Base-by-base conservation (phyloP, 148 eudicot genomes). In the Fagopyrum esculentum region DNA sequence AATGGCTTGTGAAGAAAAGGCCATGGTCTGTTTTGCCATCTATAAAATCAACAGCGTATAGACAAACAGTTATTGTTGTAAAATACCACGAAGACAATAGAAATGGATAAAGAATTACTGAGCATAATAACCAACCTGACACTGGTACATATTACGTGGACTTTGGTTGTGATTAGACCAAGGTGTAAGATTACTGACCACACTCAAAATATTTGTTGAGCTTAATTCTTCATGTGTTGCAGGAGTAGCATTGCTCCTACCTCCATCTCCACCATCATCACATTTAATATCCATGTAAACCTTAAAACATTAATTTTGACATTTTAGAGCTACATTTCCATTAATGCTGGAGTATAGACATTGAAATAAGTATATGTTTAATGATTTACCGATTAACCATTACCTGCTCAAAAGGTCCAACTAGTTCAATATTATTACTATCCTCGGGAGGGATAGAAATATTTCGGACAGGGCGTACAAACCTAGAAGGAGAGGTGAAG, bases 11-110 rank as follows among this genome's bases (percentile, higher is more conserved):
- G 96, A 83, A 50, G 97, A 89, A 80, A 90, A 91, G 50, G 83
- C 97, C 98, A 94, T 91, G 30, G 98, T 94, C 84, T 94, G 98
- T 78, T 94, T 94, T 66, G 85, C 98, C 98, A 94, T 94, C 98
- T 94, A 76, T 64, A 80, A 35, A 35, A 40, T 52, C 73, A 43
- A 80, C 29, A n/a, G 57, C 68, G 72, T 63, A 73, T 69, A 29
- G 78, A 75, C 40, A 17, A 77, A 75, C 54, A 48, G 57, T 40
- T 30, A 56, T 30, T 11, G 43, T 74, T 55, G 43, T 11, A 13
- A 75, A 4, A 75, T 6, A 46, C 15, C 69, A 64, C 29, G 35
- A 12, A 16, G 11, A 68, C 43, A 49, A 51, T 4, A 48, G 26
- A 50, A 64, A 70, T 16, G 44, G 69, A 48, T 40, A 50, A 4